Conservation (phyloP, 2,329 filamentous ascomycete species). For the Clarireedia hainanense region DNA sequence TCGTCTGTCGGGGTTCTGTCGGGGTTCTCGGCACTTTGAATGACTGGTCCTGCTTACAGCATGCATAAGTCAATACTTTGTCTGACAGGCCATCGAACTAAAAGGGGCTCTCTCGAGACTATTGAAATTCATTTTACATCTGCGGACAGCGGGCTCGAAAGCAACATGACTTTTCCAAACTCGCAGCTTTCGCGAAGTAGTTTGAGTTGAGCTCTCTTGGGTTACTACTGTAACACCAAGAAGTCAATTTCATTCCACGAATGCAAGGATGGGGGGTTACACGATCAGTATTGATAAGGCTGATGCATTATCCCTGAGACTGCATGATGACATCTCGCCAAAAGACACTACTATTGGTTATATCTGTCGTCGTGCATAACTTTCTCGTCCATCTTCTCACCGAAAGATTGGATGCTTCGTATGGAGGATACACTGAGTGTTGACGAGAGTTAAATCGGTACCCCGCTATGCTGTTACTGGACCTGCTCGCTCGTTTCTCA, state of each 20-base stretch:
- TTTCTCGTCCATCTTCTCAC: background rate
- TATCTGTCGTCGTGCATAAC: background rate
- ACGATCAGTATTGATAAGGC: constrained; percentile 1
- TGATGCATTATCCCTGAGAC: constrained; percentile 4
- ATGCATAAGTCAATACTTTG: background rate
- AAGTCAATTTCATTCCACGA: too few relatives aligned
- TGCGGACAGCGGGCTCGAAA: background rate
- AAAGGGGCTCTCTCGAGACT: background rate
- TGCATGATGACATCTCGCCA: constrained; percentile 2
- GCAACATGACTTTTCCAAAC: too few relatives aligned
- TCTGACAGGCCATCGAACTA: background rate
- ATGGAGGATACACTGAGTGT: background rate
- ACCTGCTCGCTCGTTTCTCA: too few relatives aligned
- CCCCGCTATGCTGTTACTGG: too few relatives aligned
- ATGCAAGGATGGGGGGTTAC: background rate
- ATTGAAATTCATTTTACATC: background rate
- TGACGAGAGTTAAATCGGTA: background rate
- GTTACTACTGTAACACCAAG: too few relatives aligned
- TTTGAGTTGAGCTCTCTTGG: too few relatives aligned
- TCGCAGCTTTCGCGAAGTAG: too few relatives aligned
- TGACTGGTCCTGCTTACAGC: background rate
- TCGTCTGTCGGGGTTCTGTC: too few relatives aligned
- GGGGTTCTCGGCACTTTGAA: background rate
- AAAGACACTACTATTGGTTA: background rate
- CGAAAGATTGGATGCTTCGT: background rate